A percentile compares a stretch with the other conserved stretches of the same genome.
Evolutionary conservation across 371 early-diverging fungal species (phyloP).

Genomic region (Rhizomucor miehei): DNA sequence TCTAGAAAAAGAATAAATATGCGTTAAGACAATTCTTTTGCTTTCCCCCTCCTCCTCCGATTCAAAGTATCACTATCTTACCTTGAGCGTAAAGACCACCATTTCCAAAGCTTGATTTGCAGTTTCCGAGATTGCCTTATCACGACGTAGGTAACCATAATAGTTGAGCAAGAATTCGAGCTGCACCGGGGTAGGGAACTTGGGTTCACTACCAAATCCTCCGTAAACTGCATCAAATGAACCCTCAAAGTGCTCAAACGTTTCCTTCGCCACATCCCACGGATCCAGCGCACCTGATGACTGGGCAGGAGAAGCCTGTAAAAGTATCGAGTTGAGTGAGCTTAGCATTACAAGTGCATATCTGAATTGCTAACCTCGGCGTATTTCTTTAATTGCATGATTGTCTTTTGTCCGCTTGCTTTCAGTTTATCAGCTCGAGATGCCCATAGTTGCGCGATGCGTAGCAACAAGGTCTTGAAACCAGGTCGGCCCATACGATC

Average conservation of each 20-base stretch:
- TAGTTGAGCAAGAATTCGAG: conserved; percentile 56
- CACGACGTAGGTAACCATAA: conserved; percentile 27
- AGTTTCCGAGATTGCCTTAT: conserved; percentile 14
- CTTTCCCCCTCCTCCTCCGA: background rate
- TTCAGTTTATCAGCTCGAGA: conserved; percentile 35
- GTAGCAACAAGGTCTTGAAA: conserved; percentile 44
- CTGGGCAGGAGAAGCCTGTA: conserved; percentile 9
- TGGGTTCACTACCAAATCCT: conserved; percentile 63
- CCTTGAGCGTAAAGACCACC: conserved; percentile 56
- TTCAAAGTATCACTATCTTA: conserved; percentile 7
- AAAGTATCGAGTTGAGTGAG: background rate
- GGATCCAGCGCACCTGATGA: conserved; percentile 9
- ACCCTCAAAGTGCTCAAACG: conserved; percentile 35
- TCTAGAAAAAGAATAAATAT: conserved; percentile 13
- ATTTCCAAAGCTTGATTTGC: conserved; percentile 50
- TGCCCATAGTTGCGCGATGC: conserved; percentile 48
- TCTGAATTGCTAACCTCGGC: conserved; percentile 19
- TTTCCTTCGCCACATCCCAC: conserved; percentile 17
- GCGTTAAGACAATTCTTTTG: background rate
- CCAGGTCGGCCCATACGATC: conserved; percentile 52
- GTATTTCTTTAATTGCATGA: conserved; percentile 38
- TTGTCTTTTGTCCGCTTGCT: conserved; percentile 36
- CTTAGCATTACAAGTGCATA: background rate
- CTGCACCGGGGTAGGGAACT: conserved; percentile 65
- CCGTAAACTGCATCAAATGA: conserved; percentile 53